Base-by-base conservation (phyloP, 106 monocot genomes). In the Gastrodia elata region DNA sequence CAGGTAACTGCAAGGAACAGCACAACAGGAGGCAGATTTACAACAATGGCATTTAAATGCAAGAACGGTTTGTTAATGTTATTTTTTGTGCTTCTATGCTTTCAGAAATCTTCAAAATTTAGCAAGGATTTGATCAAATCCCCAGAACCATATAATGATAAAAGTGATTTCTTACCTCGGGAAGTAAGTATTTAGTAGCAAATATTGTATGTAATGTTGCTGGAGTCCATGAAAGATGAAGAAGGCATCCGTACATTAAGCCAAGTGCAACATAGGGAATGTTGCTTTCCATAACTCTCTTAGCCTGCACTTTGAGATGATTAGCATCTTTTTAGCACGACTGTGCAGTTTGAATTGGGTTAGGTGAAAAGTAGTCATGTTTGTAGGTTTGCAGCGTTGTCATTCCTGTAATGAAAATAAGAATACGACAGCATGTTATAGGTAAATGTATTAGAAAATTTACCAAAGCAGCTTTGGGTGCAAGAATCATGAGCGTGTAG, bases 141-240 rank as follows among this genome's bases (percentile, higher is more conserved):
- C 10, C 15, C 16, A 20, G 67, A 67, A 37, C 37, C 37, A 20
- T 38, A 5, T 16, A 38, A 4, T 37, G 4, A 35, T 28, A 32
- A 3, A 67, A 61, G 61, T 67, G 4, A 35, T 10, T 67, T 67
- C 67, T 2, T 69, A 97, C 96, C 88, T 97, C 96, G 33, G 92
- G 96, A 38, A 97, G 72, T 81, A 82, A 97, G 70, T 97, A 90
- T 88, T 97, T 90, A 75, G 84, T 89, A 37, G 96, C 88, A 84
- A 97, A 97, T 81, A 97, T 88, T 24, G 71, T 61, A 26, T 73
- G 71, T 7, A 92, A 52, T 22, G 88, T 92, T 20, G 90, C 88
- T 42, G 90, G 90, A 61, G 83, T 93, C 93, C 97, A 93, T 7
- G 98, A 93, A 26, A 93, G 81, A 71, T 82, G 89, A 38, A 98